Base-by-base conservation (phyloP, 2,329 filamentous ascomycete species). In the Drechslera avenae region DNA sequence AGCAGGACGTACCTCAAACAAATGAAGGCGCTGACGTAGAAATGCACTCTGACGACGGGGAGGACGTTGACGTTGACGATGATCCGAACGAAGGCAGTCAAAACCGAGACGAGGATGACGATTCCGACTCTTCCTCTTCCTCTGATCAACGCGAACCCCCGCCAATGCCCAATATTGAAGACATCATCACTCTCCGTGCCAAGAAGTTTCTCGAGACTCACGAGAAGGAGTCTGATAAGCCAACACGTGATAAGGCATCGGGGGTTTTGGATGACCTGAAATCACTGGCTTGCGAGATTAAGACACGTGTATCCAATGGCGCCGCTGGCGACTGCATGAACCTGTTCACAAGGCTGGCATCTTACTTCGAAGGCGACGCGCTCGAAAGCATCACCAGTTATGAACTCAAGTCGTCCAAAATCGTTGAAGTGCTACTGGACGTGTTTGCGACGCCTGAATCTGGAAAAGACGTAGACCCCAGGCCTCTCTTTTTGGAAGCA, bases 321-420 rank as follows among this genome's bases (percentile, higher is more conserved):
- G 67, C 69, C 6, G 59, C 66, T 12, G 63, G 63, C 1, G 67
- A 83, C 33, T 90, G 89, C 9, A 78, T 81, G 26, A 76, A 81
- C 2, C 78, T 96, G 0, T 97, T 97, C 74, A 78, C 81, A 26
- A 84, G 82, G 42, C 78, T 99, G 50, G 90, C 91, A 0, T 82
- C 83, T 3, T 92, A 94, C 67, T 99, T 99, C 63, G 88, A 95
- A 64, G 86, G 88, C 0, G 90, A 97, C 73, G 88, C 94, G 1
- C 75, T 96, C 46, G 89, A 96, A 67, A 96, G 91, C 69, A 92
- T 97, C 45, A 99, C 94, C 0, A 99, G 94, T 73, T 92, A 93
- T 39, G 94, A 99, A 71, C 79, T 99, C 26, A 83, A 97, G 44
- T 91, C 90, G 23, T 97, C 94, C 1, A 90, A 91, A 14, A 85